phyloP scores from a whole-genome alignment of 2,329 filamentous ascomycete genomes.

The Penicillium decumbens region DNA sequence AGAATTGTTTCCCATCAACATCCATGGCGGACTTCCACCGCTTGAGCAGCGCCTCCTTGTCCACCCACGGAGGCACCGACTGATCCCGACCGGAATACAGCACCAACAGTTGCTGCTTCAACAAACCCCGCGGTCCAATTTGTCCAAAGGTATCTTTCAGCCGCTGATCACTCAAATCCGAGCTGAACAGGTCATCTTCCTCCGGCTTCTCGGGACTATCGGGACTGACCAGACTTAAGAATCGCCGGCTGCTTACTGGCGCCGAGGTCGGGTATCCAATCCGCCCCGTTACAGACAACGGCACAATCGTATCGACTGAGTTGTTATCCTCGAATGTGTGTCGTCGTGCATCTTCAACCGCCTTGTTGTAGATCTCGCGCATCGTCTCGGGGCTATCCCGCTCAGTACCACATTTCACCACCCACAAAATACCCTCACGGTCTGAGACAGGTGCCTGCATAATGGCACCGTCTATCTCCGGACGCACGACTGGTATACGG shows the following conservation, averaged over 20 bases:
- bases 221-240: conserved; percentile 52
- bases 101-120: conserved; percentile 40
- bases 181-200: conserved; percentile 81
- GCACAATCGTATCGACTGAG: conserved; percentile 29
- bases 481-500: conserved; percentile 36
- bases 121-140: conserved; percentile 31
- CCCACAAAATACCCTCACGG: conserved; percentile 56
- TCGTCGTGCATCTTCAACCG: conserved; percentile 17
- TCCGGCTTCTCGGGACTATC: conserved; percentile 54
- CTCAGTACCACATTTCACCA: conserved; percentile 20
- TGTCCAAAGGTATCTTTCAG: conserved; percentile 61
- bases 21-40: conserved; percentile 41
- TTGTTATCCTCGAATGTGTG: conserved; percentile 17
- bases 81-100: conserved; percentile 46
- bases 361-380: conserved; percentile 23
- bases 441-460: conserved; percentile 75
- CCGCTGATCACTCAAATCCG: conserved; percentile 59
- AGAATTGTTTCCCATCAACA: conserved; percentile 33
- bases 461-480: conserved; percentile 64
- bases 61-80: conserved; percentile 41
- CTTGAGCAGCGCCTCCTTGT: conserved; percentile 41
- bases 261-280: conserved; percentile 30
- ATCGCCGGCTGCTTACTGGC: conserved; percentile 53
- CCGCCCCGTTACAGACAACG: conserved; percentile 26
- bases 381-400: conserved; percentile 20